These are phyloP conservation scores for Phenoliferia sp. DNA, from an alignment of 1,284 basidiomycete species.

Conservation along the genomic window DNA sequence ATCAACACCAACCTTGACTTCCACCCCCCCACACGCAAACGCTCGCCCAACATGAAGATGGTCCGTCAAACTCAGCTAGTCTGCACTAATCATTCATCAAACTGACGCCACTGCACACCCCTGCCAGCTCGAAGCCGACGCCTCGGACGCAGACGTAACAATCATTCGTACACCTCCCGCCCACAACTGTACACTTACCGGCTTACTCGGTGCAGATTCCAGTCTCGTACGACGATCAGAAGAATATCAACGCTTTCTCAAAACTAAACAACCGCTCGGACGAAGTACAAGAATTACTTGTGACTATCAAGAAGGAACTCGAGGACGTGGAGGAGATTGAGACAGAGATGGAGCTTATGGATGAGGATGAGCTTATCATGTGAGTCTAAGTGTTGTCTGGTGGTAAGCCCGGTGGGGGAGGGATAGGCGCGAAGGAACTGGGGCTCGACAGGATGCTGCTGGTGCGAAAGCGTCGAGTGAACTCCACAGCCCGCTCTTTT, in stretches of 20 bases:
- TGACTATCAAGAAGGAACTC: conserved; percentile 79
- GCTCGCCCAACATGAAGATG: neutral
- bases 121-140: neutral
- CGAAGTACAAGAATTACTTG: conserved; percentile 71
- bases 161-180: neutral
- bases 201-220: conserved; percentile 2
- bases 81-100: neutral
- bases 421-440: no score
- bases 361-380: conserved; percentile 74
- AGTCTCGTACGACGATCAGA: conserved; percentile 67
- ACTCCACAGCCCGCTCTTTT: no score
- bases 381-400: conserved; percentile 43
- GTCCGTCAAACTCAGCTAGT: neutral
- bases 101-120: no score
- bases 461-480: no score
- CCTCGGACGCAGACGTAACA: neutral
- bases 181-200: neutral
- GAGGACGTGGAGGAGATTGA: conserved; percentile 81
- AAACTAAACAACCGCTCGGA: conserved; percentile 77
- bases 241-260: conserved; percentile 86
- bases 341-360: conserved; percentile 85
- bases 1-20: neutral
- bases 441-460: no score
- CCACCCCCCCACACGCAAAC: neutral
- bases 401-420: neutral